Percentiles rank a stretch among this genome's conserved stretches.
phyloP scores from a whole-genome alignment of 1,284 basidiomycete species.

The Moniliophthora roreri region DNA sequence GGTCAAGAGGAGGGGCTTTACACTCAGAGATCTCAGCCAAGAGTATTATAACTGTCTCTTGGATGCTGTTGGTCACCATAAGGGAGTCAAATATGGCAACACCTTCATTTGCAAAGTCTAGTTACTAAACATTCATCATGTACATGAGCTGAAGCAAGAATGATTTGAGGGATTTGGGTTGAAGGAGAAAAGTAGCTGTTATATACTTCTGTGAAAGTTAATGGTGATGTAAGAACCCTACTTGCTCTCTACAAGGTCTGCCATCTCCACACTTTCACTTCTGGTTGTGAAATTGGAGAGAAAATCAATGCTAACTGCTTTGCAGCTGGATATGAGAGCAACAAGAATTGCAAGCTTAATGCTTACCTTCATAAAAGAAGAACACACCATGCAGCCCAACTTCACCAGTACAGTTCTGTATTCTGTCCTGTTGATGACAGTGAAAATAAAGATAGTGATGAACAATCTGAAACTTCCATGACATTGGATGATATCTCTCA shows the following conservation, averaged over 20 bases:
- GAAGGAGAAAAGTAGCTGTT: not conserved
- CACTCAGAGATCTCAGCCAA: constrained; percentile 24
- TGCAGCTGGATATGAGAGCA: no score
- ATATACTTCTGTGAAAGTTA: not conserved
- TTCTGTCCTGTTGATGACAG: not conserved
- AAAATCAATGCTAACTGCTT: no score
- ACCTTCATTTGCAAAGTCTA: not conserved
- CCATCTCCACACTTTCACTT: no score
- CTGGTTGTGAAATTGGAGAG: no score
- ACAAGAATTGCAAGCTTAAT: no score
- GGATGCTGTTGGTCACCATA: constrained; percentile 20
- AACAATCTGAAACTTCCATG: not conserved
- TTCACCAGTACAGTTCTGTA: no score
- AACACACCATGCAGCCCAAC: no score
- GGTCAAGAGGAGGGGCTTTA: constrained; percentile 17
- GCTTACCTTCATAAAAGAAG: no score
- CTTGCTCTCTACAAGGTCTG: no score
- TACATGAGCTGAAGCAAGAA: not conserved
- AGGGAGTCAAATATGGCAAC: constrained; percentile 20
- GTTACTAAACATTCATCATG: not conserved
- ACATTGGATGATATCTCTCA: no score
- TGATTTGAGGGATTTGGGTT: not conserved
- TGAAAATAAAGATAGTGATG: not conserved
- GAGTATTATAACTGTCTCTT: constrained; percentile 26
- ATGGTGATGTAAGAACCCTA: not conserved